Conservation (phyloP, 2,329 filamentous ascomycete species). For the Aspergillus thermomutatus region DNA sequence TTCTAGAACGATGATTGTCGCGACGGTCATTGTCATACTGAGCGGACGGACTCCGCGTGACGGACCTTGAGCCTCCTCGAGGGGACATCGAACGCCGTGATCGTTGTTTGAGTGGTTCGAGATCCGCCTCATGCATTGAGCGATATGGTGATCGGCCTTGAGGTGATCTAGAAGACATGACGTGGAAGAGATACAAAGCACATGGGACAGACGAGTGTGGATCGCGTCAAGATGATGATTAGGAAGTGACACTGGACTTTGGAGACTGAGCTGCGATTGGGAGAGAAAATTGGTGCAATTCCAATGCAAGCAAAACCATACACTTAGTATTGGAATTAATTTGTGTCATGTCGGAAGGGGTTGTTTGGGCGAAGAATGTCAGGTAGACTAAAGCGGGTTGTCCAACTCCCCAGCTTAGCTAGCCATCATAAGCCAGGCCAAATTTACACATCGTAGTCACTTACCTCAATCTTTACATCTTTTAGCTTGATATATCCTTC, state of each 20-base stretch:
- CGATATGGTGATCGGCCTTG: constrained; percentile 27
- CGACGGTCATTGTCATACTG: constrained; percentile 19
- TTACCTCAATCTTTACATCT: not conserved
- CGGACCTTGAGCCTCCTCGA: constrained; percentile 28
- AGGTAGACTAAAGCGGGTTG: not conserved
- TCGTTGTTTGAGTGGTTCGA: constrained; percentile 24
- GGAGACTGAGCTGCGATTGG: not conserved
- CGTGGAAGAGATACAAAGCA: not conserved
- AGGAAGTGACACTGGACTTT: not conserved
- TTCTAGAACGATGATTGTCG: constrained; percentile 26
- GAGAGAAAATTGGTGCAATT: not conserved
- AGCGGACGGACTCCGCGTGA: constrained; percentile 26
- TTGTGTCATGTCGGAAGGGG: not conserved
- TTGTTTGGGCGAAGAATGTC: not conserved
- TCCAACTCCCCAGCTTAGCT: not conserved
- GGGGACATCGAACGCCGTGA: constrained; percentile 35
- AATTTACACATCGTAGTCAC: not conserved
- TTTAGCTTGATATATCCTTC: no score
- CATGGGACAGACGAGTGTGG: no score
- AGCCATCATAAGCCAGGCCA: not conserved
- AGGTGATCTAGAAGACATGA: constrained; percentile 26
- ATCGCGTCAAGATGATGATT: not conserved
- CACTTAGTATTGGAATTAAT: not conserved
- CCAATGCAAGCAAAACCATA: not conserved
- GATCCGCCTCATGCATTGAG: constrained; percentile 19